Conservation (phyloP, 2,329 filamentous ascomycete species). For the Cladosporium sp. region DNA sequence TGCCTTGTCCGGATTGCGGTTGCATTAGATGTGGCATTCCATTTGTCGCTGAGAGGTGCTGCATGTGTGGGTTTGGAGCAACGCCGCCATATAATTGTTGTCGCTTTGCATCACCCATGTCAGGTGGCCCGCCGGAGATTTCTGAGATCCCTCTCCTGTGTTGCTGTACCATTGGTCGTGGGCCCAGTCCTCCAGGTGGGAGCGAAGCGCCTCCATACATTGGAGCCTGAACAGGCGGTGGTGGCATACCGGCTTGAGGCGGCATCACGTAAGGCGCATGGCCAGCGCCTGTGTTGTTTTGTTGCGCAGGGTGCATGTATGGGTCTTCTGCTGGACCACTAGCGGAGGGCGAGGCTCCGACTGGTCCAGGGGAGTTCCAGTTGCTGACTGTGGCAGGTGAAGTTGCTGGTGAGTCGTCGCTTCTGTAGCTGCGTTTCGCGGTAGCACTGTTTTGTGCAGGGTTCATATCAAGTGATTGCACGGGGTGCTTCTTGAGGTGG, state of each 20-base stretch:
- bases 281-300: slow-evolving; percentile 38
- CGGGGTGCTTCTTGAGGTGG: slow-evolving; percentile 67
- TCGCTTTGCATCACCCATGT: slow-evolving; percentile 56
- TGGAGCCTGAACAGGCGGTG: slow-evolving; percentile 12
- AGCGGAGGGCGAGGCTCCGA: slow-evolving; percentile 56
- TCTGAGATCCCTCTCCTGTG: slow-evolving; percentile 63
- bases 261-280: slow-evolving; percentile 41
- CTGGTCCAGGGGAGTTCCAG: slow-evolving; percentile 63
- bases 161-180: slow-evolving; percentile 35
- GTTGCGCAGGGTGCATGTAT: slow-evolving; percentile 45
- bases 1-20: slow-evolving; percentile 8
- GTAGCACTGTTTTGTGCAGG: slow-evolving; percentile 54
- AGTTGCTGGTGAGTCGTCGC: slow-evolving; percentile 63
- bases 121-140: slow-evolving; percentile 56
- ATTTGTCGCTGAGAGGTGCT: not conserved
- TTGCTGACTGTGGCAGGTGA: slow-evolving; percentile 61
- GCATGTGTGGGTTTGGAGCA: slow-evolving; percentile 9
- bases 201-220: slow-evolving; percentile 40
- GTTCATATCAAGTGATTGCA: slow-evolving; percentile 35
- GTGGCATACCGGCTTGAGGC: slow-evolving; percentile 16
- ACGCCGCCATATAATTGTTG: slow-evolving; percentile 54
- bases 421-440: slow-evolving; percentile 58
- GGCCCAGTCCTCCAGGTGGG: slow-evolving; percentile 41
- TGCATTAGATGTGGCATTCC: slow-evolving; percentile 15
- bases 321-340: slow-evolving; percentile 48